phyloP scores from a whole-genome alignment of 1,284 basidiomycete genomes.

The Ustilago lituana region DNA sequence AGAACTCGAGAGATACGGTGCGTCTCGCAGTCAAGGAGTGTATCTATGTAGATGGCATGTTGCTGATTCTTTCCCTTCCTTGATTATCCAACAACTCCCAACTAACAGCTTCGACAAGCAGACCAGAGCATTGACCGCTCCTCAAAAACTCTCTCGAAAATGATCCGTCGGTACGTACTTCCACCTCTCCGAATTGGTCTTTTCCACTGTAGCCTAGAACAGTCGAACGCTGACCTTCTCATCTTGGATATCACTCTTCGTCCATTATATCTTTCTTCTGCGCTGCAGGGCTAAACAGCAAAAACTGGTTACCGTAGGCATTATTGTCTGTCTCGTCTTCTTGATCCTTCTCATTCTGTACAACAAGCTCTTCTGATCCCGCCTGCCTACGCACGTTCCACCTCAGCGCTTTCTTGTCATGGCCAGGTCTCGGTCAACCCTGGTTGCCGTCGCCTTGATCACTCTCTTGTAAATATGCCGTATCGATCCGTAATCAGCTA shows the following conservation, averaged over 20 bases:
- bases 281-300: slow-evolving; percentile 64
- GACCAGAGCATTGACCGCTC: slow-evolving; percentile 73
- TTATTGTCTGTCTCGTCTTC: slow-evolving; percentile 64
- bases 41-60: too few relatives aligned
- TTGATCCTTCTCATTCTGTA: slow-evolving; percentile 66
- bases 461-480: slow-evolving; percentile 2
- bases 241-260: not conserved
- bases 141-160: slow-evolving; percentile 73
- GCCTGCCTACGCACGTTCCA: too few relatives aligned
- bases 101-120: slow-evolving; percentile 70
- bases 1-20: slow-evolving; percentile 89
- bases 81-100: too few relatives aligned
- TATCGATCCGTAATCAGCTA: not conserved
- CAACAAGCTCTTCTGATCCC: slow-evolving; percentile 59
- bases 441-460: too few relatives aligned
- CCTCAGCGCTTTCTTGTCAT: not conserved
- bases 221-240: slow-evolving; percentile 4
- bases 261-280: not conserved
- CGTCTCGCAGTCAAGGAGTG: too few relatives aligned
- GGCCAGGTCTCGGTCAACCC: too few relatives aligned
- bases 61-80: not conserved
- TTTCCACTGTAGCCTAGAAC: not conserved
- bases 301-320: slow-evolving; percentile 62
- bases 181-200: not conserved
- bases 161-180: slow-evolving; percentile 72